A percentile compares a stretch with the other conserved stretches of the same genome.
Conservation (phyloP, 2,329 filamentous ascomycete species). For the Penicillium sp. region DNA sequence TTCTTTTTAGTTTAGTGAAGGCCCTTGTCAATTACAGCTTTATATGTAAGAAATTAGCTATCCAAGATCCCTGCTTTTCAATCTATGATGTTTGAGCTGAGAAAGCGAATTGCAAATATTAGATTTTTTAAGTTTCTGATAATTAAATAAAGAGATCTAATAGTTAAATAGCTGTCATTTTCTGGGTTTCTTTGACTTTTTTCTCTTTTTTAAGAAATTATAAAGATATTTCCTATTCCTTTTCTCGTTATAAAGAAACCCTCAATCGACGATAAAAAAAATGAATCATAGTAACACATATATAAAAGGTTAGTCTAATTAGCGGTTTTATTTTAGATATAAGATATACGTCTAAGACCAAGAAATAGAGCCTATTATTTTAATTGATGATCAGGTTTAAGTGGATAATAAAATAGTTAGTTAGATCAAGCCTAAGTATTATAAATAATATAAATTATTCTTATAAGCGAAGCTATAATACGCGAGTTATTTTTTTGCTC, state of each 20-base stretch:
- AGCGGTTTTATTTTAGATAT: background rate
- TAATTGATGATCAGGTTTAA: background rate
- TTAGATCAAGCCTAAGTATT: background rate
- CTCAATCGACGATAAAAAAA: background rate
- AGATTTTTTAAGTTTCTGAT: background rate
- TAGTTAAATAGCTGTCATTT: background rate
- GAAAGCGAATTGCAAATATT: too few relatives aligned
- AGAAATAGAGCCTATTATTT: background rate
- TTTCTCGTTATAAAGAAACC: background rate
- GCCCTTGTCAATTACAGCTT: background rate
- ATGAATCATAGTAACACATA: background rate
- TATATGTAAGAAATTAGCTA: background rate
- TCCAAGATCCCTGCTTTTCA: background rate
- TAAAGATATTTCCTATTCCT: background rate
- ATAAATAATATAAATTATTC: background rate
- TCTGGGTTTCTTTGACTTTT: background rate
- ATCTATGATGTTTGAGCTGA: background rate
- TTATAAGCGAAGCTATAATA: background rate
- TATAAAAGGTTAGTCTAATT: background rate
- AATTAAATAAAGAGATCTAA: background rate
- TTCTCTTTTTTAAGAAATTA: background rate
- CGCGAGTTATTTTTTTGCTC: background rate
- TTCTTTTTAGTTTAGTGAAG: background rate
- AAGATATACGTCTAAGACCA: background rate
- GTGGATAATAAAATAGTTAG: background rate